phyloP scores from a whole-genome alignment of 139 green algal species.

The Haematococcus lacustris region DNA sequence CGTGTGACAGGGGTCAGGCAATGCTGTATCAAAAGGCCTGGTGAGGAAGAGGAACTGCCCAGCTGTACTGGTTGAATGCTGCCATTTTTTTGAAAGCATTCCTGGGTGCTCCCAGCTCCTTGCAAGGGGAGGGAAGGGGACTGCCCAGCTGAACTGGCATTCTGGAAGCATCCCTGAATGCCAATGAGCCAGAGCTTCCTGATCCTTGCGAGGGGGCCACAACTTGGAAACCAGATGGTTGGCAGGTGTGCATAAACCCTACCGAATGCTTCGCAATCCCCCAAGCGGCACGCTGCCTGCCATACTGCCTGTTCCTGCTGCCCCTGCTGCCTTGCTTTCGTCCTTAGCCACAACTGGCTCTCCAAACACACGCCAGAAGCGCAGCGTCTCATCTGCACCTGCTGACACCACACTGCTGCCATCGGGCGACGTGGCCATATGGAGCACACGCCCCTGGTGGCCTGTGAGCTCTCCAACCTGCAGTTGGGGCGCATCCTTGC shows the following conservation, averaged over 20 bases:
- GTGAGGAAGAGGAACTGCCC: too few relatives aligned
- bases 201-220: neutral
- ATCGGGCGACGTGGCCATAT: conserved; percentile 89
- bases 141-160: too few relatives aligned
- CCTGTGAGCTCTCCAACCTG: conserved; percentile 82
- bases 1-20: too few relatives aligned
- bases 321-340: neutral
- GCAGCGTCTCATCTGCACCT: conserved; percentile 85
- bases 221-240: neutral
- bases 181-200: neutral
- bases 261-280: conserved; percentile 38
- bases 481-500: neutral
- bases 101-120: too few relatives aligned
- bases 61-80: too few relatives aligned
- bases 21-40: too few relatives aligned
- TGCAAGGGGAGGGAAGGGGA: too few relatives aligned
- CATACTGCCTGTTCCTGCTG: neutral
- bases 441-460: conserved; percentile 86
- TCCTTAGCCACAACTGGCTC: conserved; percentile 27
- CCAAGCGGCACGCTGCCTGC: conserved; percentile 7
- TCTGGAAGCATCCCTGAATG: neutral
- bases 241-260: neutral
- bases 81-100: too few relatives aligned
- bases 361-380: conserved; percentile 93
- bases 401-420: conserved; percentile 87